These are phyloP conservation scores for Prunus mira DNA, from an alignment of 306 rosid genomes.

Conservation along the genomic window DNA sequence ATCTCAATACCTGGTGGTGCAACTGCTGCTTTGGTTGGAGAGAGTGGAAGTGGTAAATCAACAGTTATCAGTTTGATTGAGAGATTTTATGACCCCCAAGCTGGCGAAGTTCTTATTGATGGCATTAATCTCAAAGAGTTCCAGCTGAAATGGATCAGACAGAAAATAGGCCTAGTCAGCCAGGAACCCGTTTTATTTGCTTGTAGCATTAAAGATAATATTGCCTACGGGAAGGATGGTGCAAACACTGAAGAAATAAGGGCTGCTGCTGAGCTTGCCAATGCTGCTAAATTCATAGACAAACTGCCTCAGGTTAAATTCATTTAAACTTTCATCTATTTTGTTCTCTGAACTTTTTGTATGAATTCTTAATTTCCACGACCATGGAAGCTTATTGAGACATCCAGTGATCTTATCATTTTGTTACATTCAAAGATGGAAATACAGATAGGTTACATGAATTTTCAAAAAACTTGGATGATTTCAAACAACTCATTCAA, in stretches of 20 bases:
- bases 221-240: conserved; percentile 67
- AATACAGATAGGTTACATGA: too few species aligned
- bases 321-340: background rate
- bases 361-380: too few species aligned
- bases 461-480: too few species aligned
- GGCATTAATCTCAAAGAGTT: conserved; percentile 60
- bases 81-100: conserved; percentile 81
- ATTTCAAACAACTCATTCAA: background rate
- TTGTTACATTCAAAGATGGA: too few species aligned
- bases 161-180: conserved; percentile 73
- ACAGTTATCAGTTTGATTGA: conserved; percentile 71
- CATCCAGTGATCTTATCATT: too few species aligned
- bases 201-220: conserved; percentile 70
- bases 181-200: conserved; percentile 77
- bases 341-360: background rate
- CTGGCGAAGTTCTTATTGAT: conserved; percentile 74
- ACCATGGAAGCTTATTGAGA: too few species aligned
- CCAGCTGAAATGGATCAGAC: conserved; percentile 76
- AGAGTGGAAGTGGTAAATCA: conserved; percentile 90
- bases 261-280: conserved; percentile 73
- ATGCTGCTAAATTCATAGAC: conserved; percentile 68
- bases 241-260: conserved; percentile 64
- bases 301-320: conserved; percentile 56
- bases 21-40: conserved; percentile 75
- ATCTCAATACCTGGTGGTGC: conserved; percentile 64